Evolutionary conservation across 2,329 filamentous ascomycete genomes (phyloP).

Genomic region (Colletotrichum aenigma): DNA sequence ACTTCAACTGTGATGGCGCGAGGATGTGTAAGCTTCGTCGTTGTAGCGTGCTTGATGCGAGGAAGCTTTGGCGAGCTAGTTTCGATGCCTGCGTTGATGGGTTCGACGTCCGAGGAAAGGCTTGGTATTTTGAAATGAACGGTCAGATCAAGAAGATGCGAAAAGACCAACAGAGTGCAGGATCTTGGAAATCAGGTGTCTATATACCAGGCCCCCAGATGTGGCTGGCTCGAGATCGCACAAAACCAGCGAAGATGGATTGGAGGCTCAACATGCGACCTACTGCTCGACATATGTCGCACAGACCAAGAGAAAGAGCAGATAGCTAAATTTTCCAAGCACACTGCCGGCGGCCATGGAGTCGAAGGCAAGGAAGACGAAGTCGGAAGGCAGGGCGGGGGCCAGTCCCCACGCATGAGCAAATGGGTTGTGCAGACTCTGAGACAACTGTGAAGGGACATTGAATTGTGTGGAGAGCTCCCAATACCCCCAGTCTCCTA

Average conservation of each 20-base stretch:
- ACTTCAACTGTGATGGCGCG: neutral
- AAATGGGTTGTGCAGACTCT: constrained; percentile 44
- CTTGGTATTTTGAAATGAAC: neutral
- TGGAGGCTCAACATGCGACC: constrained; percentile 21
- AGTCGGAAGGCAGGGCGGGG: constrained; percentile 25
- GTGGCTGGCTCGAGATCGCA: constrained; percentile 33
- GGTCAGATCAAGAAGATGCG: constrained; percentile 10
- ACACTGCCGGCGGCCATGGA: constrained; percentile 1
- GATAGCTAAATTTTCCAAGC: constrained; percentile 1
- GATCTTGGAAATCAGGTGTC: constrained; percentile 35
- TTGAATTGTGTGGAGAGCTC: constrained; percentile 38
- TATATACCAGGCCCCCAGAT: constrained; percentile 37
- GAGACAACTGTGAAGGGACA: constrained; percentile 45
- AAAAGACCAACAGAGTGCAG: constrained; percentile 27
- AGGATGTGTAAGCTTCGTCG: neutral
- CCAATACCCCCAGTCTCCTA: constrained; percentile 31
- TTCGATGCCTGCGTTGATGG: neutral
- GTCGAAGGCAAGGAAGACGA: constrained; percentile 24
- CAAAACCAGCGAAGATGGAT: constrained; percentile 29
- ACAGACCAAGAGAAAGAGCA: constrained; percentile 16
- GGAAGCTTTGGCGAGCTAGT: neutral
- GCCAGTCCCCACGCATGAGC: constrained; percentile 26
- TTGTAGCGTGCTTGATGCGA: neutral
- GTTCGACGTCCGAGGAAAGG: neutral
- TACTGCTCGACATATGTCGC: constrained; percentile 11